Evolutionary conservation across 83 land plant species (phyloP).

Genomic region (Thuja plicata): DNA sequence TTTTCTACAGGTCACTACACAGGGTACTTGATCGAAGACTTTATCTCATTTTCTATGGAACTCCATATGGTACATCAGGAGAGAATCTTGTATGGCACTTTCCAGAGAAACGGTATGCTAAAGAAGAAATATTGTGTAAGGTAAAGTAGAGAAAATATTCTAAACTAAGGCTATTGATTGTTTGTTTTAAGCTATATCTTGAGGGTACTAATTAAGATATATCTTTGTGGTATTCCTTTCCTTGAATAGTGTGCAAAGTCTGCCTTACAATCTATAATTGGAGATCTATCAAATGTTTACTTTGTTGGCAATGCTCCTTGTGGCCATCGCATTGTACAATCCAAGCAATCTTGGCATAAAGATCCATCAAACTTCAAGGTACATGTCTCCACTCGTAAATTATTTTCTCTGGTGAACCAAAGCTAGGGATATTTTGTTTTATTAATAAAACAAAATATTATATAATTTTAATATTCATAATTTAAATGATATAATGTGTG

Average conservation of each 20-base stretch:
- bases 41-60: slow-evolving; percentile 84
- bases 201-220: not conserved
- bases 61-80: slow-evolving; percentile 47
- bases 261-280: slow-evolving; percentile 66
- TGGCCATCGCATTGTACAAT: slow-evolving; percentile 63
- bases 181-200: slow-evolving; percentile 6
- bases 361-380: too few relatives aligned
- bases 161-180: not conserved
- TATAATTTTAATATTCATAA: too few relatives aligned
- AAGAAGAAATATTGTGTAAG: slow-evolving; percentile 86
- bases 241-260: slow-evolving; percentile 87
- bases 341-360: slow-evolving; percentile 27
- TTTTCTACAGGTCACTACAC: slow-evolving; percentile 69
- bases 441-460: too few relatives aligned
- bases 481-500: too few relatives aligned
- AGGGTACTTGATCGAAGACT: slow-evolving; percentile 89
- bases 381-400: too few relatives aligned
- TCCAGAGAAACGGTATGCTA: slow-evolving; percentile 88
- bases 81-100: slow-evolving; percentile 91
- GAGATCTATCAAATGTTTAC: slow-evolving; percentile 60
- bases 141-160: slow-evolving; percentile 22
- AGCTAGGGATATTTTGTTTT: too few relatives aligned
- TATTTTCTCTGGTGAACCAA: too few relatives aligned
- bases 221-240: not conserved
- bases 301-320: slow-evolving; percentile 98